These are phyloP conservation scores for Fusarium sp. DNA, from an alignment of 2,329 filamentous ascomycete genomes.

Conservation along the genomic window DNA sequence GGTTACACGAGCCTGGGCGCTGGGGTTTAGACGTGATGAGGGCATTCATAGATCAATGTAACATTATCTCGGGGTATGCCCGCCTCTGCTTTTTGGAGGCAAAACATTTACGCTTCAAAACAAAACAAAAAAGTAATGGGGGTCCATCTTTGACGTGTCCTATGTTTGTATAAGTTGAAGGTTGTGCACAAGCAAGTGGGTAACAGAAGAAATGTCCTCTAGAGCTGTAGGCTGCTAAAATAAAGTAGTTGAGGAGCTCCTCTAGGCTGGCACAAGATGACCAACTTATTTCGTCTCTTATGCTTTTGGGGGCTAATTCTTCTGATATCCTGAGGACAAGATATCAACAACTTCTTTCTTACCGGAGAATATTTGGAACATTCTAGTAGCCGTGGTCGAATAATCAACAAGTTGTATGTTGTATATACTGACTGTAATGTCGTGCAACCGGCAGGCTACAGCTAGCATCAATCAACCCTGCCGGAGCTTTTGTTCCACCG, in stretches of 20 bases:
- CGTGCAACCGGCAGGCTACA: neutral
- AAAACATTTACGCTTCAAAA: neutral
- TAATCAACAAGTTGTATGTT: neutral
- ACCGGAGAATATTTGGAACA: neutral
- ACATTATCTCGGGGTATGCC: conserved; percentile 38
- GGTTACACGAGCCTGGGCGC: conserved; percentile 24
- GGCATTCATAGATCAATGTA: conserved; percentile 46
- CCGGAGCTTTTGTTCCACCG: conserved; percentile 41
- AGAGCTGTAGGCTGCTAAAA: neutral
- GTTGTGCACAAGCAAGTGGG: neutral
- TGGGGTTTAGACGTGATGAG: conserved; percentile 36
- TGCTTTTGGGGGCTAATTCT: neutral
- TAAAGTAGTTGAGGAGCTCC: neutral
- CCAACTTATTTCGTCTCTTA: neutral
- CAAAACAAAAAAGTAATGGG: neutral
- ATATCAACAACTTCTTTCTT: neutral
- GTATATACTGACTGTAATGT: neutral
- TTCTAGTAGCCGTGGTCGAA: neutral
- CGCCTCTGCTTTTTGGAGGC: conserved; percentile 1
- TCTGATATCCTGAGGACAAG: neutral
- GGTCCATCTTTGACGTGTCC: neutral
- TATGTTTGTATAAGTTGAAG: neutral
- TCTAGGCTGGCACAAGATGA: neutral
- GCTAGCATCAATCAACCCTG: neutral
- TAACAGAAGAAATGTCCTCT: neutral